Conservation (phyloP, 108 stramenopile species). For the Cyclotella distinguenda region DNA sequence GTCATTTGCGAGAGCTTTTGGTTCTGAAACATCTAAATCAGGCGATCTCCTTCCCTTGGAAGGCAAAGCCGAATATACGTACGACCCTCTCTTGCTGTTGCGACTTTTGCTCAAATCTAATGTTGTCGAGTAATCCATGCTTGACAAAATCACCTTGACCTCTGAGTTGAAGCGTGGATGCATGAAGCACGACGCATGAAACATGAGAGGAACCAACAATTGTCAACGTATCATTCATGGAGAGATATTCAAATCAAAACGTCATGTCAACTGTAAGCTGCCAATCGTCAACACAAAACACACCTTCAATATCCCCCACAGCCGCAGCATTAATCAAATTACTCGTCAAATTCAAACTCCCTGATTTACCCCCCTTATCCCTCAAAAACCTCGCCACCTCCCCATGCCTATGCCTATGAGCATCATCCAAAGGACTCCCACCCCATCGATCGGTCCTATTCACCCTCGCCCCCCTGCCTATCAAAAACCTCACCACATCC, state of each 20-base stretch:
- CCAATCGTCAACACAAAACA: background rate
- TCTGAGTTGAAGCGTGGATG: constrained; percentile 48
- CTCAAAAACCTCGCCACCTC: constrained; percentile 72
- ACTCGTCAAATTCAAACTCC: constrained; percentile 59
- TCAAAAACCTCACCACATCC: constrained; percentile 54
- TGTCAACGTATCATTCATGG: no score
- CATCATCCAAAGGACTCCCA: constrained; percentile 83
- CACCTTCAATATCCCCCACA: constrained; percentile 65
- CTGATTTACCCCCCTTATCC: constrained; percentile 64
- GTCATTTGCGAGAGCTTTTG: background rate
- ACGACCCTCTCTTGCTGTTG: no score
- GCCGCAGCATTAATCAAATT: constrained; percentile 85
- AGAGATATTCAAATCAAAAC: no score
- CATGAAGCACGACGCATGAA: no score
- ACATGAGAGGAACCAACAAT: no score
- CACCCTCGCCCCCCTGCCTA: constrained; percentile 59
- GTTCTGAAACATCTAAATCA: constrained; percentile 5
- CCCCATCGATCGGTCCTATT: constrained; percentile 84
- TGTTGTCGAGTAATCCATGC: constrained; percentile 6
- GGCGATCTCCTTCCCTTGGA: background rate
- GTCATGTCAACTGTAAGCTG: no score
- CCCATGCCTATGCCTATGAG: constrained; percentile 75
- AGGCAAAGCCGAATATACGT: background rate
- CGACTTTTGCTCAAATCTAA: constrained; percentile 34
- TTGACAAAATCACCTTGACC: constrained; percentile 54